A percentile compares a stretch with the other conserved stretches of the same genome.
phyloP scores from a whole-genome alignment of 352 stramenopile genomes.

The Globisporangium apiculatum region DNA sequence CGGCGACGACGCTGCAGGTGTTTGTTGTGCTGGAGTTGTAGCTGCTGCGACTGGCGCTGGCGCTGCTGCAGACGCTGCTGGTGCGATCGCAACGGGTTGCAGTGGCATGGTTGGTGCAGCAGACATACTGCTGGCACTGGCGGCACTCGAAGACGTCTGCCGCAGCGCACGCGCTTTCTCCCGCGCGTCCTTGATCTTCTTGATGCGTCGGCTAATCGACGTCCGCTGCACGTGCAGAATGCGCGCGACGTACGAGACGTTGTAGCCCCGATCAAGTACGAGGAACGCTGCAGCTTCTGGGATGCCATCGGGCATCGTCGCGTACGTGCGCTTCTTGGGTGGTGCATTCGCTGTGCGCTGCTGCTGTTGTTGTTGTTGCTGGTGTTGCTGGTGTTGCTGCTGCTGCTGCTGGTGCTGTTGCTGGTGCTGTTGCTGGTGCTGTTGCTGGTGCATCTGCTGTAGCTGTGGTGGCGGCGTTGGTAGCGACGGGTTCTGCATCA shows the following conservation, averaged over 20 bases:
- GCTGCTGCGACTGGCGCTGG: not conserved
- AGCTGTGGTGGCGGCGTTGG: not conserved
- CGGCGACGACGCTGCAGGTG: too few relatives aligned
- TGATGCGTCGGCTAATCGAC: slow-evolving; percentile 6
- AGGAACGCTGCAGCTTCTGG: slow-evolving; percentile 8
- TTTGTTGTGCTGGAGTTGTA: not conserved
- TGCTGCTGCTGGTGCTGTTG: not conserved
- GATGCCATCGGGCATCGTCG: slow-evolving; percentile 3
- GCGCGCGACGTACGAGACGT: slow-evolving; percentile 6
- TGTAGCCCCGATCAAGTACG: slow-evolving; percentile 4
- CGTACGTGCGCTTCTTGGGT: slow-evolving; percentile 7
- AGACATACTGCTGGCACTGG: not conserved
- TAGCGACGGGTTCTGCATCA: not conserved
- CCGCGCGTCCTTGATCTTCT: slow-evolving; percentile 8
- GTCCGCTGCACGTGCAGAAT: slow-evolving; percentile 9
- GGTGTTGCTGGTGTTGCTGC: not conserved
- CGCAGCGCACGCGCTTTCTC: not conserved
- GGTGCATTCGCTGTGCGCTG: not conserved
- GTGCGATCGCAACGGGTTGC: not conserved
- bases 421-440: not conserved
- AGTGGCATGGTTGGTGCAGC: not conserved
- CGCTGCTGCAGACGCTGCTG: not conserved
- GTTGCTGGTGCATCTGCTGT: not conserved
- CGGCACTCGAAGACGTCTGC: not conserved
- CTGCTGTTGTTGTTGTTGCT: not conserved